Base-by-base conservation (phyloP, 1,139 yeast species). In the Debaryomyces subglobosus region DNA sequence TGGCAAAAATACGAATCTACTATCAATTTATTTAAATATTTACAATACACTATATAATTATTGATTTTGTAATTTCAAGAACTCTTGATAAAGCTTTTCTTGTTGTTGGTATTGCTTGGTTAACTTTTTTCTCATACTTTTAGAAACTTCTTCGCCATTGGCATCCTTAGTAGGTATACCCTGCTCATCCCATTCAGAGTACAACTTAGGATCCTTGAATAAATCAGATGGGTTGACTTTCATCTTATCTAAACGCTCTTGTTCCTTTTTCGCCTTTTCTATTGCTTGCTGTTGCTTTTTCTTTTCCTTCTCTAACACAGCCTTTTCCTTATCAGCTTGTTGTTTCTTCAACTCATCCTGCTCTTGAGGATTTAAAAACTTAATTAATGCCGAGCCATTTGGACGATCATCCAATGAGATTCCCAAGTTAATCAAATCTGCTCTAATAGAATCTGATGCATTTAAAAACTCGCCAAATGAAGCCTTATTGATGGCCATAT, bases 391-490 rank as follows among this genome's bases (percentile, higher is more conserved):
- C 3, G 85, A 80, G 15, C 86, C 91, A 50, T 82, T 89, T 29
- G 85, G 81, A 61, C 97, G 83, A 67, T 94, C 99, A 65, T 94
- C 98, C 45, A 94, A 74, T 0, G 95, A 84, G 29, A 94, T 88
- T 23, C 96, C 95, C 51, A 91, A 71, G 24, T 82, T 78, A 49
- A 90, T 71, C 57, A 94, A 72, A 42, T 88, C 95, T 13, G 73
- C 54, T 55, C 81, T 63, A 45, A 75, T 61, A 15, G 66, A 50
- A 58, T 76, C 81, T 27, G 74, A 65, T 15, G 74, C 76, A 15
- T 72, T 69, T 49, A 94, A 74, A 50, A 90, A 78, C 45, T 79
- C 83, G 44, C 68, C 46, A 49, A 74, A 69, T 30, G 82, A 83
- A 0, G 79, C 84, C 62, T 85, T 84, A 12, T 74, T 72, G 56